Evolutionary conservation across 176 grass and related monocot species (phyloP).

Genomic region (Typha latifolia): DNA sequence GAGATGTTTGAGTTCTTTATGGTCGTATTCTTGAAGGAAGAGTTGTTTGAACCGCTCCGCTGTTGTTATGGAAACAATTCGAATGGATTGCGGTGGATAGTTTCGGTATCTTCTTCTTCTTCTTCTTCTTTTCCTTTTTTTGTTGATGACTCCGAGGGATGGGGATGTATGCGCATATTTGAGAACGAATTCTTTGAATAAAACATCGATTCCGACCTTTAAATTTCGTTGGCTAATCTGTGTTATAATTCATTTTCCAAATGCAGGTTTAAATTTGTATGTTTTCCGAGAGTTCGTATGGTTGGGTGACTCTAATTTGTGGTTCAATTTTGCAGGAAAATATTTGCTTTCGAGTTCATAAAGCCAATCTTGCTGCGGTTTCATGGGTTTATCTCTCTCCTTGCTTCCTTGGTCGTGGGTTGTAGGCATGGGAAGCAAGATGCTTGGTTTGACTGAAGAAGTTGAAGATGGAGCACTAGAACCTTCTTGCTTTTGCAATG

Average conservation of each 20-base stretch:
- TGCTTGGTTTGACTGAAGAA: conserved; percentile 22
- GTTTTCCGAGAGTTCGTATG: neutral
- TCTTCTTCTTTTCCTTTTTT: too few relatives aligned
- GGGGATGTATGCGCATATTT: too few relatives aligned
- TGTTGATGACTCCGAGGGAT: too few relatives aligned
- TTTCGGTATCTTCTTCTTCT: too few relatives aligned
- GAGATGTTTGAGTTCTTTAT: neutral
- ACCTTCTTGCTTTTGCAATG: conserved; percentile 17
- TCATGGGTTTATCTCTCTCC: conserved; percentile 46
- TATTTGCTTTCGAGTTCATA: neutral
- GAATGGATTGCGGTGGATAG: too few relatives aligned
- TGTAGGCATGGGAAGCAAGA: conserved; percentile 29
- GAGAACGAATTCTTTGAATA: too few relatives aligned
- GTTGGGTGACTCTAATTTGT: neutral
- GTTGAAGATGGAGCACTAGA: neutral
- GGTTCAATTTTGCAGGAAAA: neutral
- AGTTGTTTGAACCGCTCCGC: too few relatives aligned
- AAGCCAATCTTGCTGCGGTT: neutral
- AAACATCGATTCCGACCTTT: too few relatives aligned
- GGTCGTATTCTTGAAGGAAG: too few relatives aligned
- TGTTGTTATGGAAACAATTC: too few relatives aligned
- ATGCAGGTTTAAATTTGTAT: neutral
- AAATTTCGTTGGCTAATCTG: too few relatives aligned
- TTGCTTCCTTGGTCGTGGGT: conserved; percentile 23
- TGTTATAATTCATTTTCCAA: too few relatives aligned